phyloP scores from a whole-genome alignment of 768 basidiomycete species.

The Tylopilus felleus region DNA sequence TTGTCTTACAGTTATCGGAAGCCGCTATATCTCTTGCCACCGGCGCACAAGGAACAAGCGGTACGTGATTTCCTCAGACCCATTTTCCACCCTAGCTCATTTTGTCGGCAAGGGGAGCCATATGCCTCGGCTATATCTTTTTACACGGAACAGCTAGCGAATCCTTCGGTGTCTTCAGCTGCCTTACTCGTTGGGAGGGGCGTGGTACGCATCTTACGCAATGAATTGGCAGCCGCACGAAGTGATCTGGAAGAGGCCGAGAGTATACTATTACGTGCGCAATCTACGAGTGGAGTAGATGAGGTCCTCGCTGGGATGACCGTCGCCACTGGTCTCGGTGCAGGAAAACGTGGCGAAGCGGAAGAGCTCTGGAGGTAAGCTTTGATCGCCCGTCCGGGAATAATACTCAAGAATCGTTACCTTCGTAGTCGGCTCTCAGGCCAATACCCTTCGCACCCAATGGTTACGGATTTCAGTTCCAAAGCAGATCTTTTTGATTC shows the following conservation, averaged over 20 bases:
- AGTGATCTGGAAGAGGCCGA: slow-evolving; percentile 75
- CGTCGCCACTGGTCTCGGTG: slow-evolving; percentile 60
- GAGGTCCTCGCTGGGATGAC: slow-evolving; percentile 68
- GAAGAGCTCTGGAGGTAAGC: slow-evolving; percentile 71
- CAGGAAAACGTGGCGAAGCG: slow-evolving; percentile 54
- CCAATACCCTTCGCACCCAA: slow-evolving; percentile 66
- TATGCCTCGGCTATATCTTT: slow-evolving; percentile 50
- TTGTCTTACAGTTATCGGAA: slow-evolving; percentile 87
- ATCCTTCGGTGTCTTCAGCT: slow-evolving; percentile 71
- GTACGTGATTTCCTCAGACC: slow-evolving; percentile 30
- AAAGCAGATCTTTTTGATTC: slow-evolving; percentile 67
- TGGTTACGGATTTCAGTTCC: slow-evolving; percentile 56
- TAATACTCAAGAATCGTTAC: slow-evolving; percentile 2
- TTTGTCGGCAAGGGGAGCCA: slow-evolving; percentile 24
- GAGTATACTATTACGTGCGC: slow-evolving; percentile 42
- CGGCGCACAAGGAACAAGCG: slow-evolving; percentile 62
- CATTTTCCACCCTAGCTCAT: background rate
- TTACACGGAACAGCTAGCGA: slow-evolving; percentile 81
- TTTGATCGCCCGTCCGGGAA: background rate
- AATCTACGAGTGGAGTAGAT: slow-evolving; percentile 39
- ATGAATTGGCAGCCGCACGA: slow-evolving; percentile 71
- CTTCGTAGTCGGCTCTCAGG: slow-evolving; percentile 38
- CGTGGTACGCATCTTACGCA: slow-evolving; percentile 71
- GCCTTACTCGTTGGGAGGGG: slow-evolving; percentile 78
- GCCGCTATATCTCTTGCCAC: slow-evolving; percentile 74